Conservation (phyloP, 1,139 yeast genomes). For the Magnusiomyces magnusii region DNA sequence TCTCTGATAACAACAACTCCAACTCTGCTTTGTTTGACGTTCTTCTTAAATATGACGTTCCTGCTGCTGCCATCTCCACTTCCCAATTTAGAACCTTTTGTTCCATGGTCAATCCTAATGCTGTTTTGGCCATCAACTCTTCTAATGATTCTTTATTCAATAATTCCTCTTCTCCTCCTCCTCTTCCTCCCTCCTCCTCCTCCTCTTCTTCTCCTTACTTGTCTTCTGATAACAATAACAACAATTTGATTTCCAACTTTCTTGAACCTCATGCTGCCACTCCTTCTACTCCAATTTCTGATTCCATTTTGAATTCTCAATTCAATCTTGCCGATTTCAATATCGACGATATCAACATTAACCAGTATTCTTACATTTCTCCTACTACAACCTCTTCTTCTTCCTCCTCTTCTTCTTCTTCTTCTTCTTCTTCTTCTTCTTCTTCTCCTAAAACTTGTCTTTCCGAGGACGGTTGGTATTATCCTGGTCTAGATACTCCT, state of each 20-base stretch:
- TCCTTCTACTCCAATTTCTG: neutral
- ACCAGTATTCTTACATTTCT: too few species aligned
- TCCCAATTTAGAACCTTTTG: neutral
- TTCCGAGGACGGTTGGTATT: slow-evolving; percentile 1
- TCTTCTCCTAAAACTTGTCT: neutral
- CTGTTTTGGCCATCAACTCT: neutral
- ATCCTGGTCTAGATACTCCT: slow-evolving; percentile 7
- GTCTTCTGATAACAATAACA: neutral
- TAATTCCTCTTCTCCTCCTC: too few species aligned
- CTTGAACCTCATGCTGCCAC: neutral
- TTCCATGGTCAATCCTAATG: neutral
- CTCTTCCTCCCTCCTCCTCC: neutral
- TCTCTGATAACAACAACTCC: neutral
- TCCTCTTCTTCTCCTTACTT: neutral
- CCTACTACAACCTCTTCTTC: neutral
- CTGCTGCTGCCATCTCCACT: neutral
- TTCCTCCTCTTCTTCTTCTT: neutral
- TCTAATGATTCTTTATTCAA: neutral
- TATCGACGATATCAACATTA: neutral
- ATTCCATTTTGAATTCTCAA: too few species aligned
- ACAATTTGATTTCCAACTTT: neutral
- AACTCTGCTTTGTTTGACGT: neutral
- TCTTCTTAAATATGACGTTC: neutral
- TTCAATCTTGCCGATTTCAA: neutral
- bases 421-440: neutral